phyloP scores from a whole-genome alignment of 2,329 filamentous ascomycete species.

The Pseudofabraea citricarpa region DNA sequence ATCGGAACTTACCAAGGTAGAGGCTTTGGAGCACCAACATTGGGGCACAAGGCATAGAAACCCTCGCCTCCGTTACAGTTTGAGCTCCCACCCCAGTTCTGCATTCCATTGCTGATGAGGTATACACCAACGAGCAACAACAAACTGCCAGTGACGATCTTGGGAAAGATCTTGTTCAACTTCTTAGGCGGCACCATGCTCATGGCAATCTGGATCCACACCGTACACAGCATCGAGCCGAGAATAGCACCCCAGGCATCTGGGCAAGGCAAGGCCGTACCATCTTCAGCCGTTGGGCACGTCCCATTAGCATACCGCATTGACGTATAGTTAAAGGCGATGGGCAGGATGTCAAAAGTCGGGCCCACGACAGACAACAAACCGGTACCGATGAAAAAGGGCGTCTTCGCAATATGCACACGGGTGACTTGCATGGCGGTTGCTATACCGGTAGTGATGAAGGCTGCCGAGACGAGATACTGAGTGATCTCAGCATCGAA shows the following conservation, averaged over 20 bases:
- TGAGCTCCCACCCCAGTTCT: conserved; percentile 64
- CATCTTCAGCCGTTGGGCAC: conserved; percentile 51
- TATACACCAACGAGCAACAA: conserved; percentile 63
- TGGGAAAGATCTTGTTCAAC: conserved; percentile 61
- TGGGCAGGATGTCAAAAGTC: conserved; percentile 62
- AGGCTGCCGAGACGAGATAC: conserved; percentile 64
- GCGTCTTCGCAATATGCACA: conserved; percentile 57
- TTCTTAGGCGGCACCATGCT: conserved; percentile 58
- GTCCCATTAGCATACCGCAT: conserved; percentile 63
- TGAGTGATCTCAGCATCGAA: conserved; percentile 48
- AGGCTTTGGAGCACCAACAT: conserved; percentile 52
- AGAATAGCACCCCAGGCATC: conserved; percentile 62
- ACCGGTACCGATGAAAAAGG: conserved; percentile 61
- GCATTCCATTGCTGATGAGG: conserved; percentile 56
- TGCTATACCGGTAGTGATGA: conserved; percentile 63
- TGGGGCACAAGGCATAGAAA: conserved; percentile 51
- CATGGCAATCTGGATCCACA: conserved; percentile 56
- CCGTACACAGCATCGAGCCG: conserved; percentile 45
- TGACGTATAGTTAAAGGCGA: conserved; percentile 54
- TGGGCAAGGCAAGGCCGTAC: conserved; percentile 56
- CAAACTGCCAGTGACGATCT: conserved; percentile 63
- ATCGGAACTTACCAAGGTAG: conserved; percentile 43
- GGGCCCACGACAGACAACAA: conserved; percentile 65
- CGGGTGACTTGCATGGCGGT: conserved; percentile 63
- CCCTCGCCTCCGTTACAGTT: conserved; percentile 45